Evolutionary conservation across 257 asterid species (phyloP).

Genomic region (Prunella vulgaris): DNA sequence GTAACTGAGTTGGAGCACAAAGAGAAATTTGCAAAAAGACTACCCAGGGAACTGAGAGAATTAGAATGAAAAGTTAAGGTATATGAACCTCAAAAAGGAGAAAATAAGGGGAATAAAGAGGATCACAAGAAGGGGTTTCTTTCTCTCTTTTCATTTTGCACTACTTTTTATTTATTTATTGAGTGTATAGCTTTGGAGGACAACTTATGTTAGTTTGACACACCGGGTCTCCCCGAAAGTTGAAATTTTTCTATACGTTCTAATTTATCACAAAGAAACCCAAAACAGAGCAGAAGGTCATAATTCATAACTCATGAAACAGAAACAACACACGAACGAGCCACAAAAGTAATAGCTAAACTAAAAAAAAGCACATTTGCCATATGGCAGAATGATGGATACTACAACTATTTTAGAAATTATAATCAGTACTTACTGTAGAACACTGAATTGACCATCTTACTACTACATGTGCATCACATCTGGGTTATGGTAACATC

Average conservation of each 20-base stretch:
- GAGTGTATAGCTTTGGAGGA: background rate
- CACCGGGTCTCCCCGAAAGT: too few relatives aligned
- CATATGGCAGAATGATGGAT: background rate
- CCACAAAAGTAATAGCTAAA: background rate
- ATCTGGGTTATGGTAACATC: slow-evolving; percentile 15
- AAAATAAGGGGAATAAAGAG: background rate
- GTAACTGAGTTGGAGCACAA: background rate
- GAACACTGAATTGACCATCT: slow-evolving; percentile 11
- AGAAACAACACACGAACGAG: background rate
- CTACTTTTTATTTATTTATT: background rate
- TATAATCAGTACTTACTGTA: background rate
- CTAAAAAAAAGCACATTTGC: background rate
- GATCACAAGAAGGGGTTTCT: background rate
- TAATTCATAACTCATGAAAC: background rate
- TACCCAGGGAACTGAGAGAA: background rate
- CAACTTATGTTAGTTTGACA: background rate
- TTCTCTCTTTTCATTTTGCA: background rate
- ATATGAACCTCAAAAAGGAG: background rate
- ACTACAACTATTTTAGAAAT: background rate
- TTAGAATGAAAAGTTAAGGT: background rate
- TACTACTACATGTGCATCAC: slow-evolving; percentile 9
- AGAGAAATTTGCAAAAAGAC: background rate
- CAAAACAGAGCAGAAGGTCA: background rate
- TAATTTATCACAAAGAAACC: background rate
- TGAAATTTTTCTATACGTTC: too few relatives aligned